Evolutionary conservation across 1,284 basidiomycete genomes (phyloP), one percentile per base, ranked within the genome.

Genomic region (Leccinum solheimii): DNA sequence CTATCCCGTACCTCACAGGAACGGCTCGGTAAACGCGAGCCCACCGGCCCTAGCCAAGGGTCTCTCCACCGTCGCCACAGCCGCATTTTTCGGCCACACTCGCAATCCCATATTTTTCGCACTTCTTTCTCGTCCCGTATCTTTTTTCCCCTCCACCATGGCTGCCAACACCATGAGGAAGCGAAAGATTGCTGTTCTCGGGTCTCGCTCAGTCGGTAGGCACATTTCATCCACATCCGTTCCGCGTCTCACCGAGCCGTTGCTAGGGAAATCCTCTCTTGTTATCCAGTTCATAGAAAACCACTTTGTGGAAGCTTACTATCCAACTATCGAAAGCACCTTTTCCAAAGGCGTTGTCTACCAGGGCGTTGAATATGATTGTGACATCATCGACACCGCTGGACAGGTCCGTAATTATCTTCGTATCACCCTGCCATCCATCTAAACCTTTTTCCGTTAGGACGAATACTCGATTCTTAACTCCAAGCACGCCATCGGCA

Each of bases 301-400:
- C 76, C 73, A 84, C 73, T 81, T 87, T 72, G 85, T 91, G 74
- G 91, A 93, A 64, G 83, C 86, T 23, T 94, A 98, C 83, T 97
- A 95, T 77, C 96, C 96, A 21, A 98, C 96, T 64, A 98, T 98
- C 75, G 96, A 98, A 77, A 87, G 83, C 69, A 94, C 91, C 51
- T 93, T 93, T 75, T 83, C 87, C 66, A 98, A 97, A 83, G 85
- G 82, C 54, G 86, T 98, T 77, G 86, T 84, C 67, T 87, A 91
- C 81, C 91, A 92, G 64, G 94, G 94, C 59, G 81, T 86, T 51
- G 90, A 95, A 67, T 98, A 94, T 73, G 87, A 94, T 67, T 95
- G 94, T 80, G 95, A 98, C 80, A 98, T 99, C 80, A 94, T 99
- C 73, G 97, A 99, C 79, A 98, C 96, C 63, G 97, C 97, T 59